Base-by-base conservation (phyloP, 2,329 filamentous ascomycete genomes). In the Atkinsonella hypoxylon region DNA sequence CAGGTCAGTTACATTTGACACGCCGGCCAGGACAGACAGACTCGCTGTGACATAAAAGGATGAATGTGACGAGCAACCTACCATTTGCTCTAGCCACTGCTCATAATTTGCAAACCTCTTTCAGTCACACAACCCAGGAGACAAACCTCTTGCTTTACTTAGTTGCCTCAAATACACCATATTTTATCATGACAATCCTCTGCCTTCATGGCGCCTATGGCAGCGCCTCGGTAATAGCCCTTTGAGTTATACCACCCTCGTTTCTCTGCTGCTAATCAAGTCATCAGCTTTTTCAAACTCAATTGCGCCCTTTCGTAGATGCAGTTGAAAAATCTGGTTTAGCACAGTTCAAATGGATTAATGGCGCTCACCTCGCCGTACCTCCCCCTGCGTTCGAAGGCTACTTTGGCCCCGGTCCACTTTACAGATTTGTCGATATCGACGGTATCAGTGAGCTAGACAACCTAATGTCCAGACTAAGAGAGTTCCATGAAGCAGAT, bases 131-230 rank as follows among this genome's bases (percentile, higher is more conserved):
- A 26, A 26, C 7, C 26, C 26, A 26, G 26, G 5, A 26, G 7
- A 8, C 26, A 26, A 26, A 26, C 5, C 26, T 26, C 26, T 26
- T 26, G 26, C 4, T 26, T 26, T 26, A 26, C 26, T 26, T 26
- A 5, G 4, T 26, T 26, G 3, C 22, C 26, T 26, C 4, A 7
- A 7, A 7, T 7, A 26, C 26, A 8, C 26, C 7, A 26, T 26
- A 26, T 5, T 26, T 17, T 6, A 18, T 42, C 13, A 52, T 53
- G 48, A 50, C 49, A 1, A 32, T 53, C 18, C 51, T 53, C 12
- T 53, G 51, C 32, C 47, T 53, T 1, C 51, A 53, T 31, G 51
- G 51, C 18, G 38, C 51, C 13, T 50, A 34, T 18, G 48, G 51
- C 2, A 53, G 42, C 31, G 42, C 45, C 18, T 39, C 30, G 47